Base-by-base conservation (phyloP, 2,329 filamentous ascomycete species). In the Aspergillus sp. region DNA sequence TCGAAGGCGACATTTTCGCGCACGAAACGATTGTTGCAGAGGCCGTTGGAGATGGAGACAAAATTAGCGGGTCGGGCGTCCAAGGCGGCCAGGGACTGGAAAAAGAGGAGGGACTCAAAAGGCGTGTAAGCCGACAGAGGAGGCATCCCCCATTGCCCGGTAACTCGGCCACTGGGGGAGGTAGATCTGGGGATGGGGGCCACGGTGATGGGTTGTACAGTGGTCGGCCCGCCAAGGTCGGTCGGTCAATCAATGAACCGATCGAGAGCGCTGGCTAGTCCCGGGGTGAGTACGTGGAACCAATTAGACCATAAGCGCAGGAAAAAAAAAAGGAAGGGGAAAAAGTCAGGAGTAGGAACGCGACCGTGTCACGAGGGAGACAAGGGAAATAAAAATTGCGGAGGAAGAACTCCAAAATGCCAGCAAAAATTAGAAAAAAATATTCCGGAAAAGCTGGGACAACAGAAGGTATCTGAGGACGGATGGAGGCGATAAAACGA, bases 71-170 rank as follows among this genome's bases (percentile, higher is more conserved):
- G 80, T 65, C 87, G 84, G 65, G 87, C 80, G 71, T 90, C 90
- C 75, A 90, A 83, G 67, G 82, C 81, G 66, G 87, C 84, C 65
- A 96, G 84, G 62, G 88, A 89, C 78, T 94, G 91, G 79, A 95
- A 94, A 71, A 96, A 84, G 66, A 95, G 85, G 63, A 96, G 84
- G 72, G 89, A 90, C 84, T 96, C 92, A 81, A 96, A 90, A 68
- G 89, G 86, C 73, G 91, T 94, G 78, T 95, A 93, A 71, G 83
- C 81, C 72, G 86, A 83, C 76, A 82, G 72, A 75, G 81, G 80
- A 79, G 81, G 83, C 84, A 86, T 87, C 75, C 80, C 82, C 75
- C 75, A 78, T 78, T 74, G 72, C 72, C 73, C 68, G 71, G 70
- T 68, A 62, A 65, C 64, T 68, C 69, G 74, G 74, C 74, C 70